These are phyloP conservation scores for Trichoderma sp. DNA, from an alignment of 2,329 filamentous ascomycete genomes.

Conservation along the genomic window DNA sequence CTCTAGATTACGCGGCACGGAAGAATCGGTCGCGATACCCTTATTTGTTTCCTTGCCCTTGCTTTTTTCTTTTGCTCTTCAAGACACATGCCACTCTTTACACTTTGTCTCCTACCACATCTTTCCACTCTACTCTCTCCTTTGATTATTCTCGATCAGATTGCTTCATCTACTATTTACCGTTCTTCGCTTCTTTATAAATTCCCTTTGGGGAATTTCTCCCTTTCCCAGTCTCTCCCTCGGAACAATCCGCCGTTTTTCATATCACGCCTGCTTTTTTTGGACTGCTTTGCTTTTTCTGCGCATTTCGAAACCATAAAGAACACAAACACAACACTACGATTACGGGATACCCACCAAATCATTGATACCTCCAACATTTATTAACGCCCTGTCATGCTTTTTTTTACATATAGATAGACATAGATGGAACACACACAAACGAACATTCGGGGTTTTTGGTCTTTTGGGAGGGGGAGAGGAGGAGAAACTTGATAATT, in stretches of 20 bases:
- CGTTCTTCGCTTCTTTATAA: slow-evolving; percentile 9
- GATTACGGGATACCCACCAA: slow-evolving; percentile 16
- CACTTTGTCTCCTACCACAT: slow-evolving; percentile 11
- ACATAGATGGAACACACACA: slow-evolving; percentile 23
- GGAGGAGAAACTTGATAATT: too few species aligned
- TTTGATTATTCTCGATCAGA: neutral
- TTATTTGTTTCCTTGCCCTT: slow-evolving; percentile 10
- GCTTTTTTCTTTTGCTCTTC: neutral
- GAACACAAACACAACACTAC: slow-evolving; percentile 3
- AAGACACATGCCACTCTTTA: slow-evolving; percentile 20
- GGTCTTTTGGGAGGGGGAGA: too few species aligned
- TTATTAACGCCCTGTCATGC: slow-evolving; percentile 23
- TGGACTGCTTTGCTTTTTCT: neutral
- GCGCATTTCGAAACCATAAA: too few species aligned
- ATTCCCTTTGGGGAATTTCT: slow-evolving; percentile 16
- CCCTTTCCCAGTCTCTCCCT: slow-evolving; percentile 24
- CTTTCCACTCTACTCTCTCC: neutral
- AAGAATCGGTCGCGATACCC: slow-evolving; percentile 9
- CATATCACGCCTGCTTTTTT: slow-evolving; percentile 1
- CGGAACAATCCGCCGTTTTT: slow-evolving; percentile 10
- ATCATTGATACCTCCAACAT: slow-evolving; percentile 15
- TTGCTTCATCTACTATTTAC: neutral
- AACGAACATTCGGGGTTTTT: slow-evolving; percentile 10
- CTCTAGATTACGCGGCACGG: slow-evolving; percentile 23
- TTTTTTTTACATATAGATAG: slow-evolving; percentile 18